Conservation (phyloP, 208 protist species). For the Naegleria lovaniensis region DNA sequence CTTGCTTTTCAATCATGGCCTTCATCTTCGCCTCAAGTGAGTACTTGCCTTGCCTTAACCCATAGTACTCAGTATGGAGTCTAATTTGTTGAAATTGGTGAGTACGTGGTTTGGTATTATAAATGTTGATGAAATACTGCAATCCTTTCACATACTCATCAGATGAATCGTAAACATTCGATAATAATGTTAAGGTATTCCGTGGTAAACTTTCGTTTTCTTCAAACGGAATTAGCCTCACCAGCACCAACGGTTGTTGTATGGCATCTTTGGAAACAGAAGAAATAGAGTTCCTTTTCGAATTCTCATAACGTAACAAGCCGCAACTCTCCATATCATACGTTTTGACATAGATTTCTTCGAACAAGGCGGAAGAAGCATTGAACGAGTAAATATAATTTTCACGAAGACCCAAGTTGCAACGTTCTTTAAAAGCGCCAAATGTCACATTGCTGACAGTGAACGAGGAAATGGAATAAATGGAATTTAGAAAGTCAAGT, state of each 20-base stretch:
- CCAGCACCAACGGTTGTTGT: background rate
- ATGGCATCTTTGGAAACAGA: too few relatives aligned
- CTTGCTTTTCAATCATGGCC: background rate
- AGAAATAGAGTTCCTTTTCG: too few relatives aligned
- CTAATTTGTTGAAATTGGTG: background rate
- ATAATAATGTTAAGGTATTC: too few relatives aligned
- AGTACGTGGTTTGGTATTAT: background rate
- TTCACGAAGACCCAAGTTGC: background rate
- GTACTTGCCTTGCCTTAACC: background rate
- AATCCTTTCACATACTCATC: background rate
- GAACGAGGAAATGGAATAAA: too few relatives aligned
- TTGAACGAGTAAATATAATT: background rate
- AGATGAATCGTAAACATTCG: too few relatives aligned
- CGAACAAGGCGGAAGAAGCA: background rate
- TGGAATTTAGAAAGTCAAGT: background rate
- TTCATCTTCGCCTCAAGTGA: background rate
- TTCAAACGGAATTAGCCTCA: background rate
- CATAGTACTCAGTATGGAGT: background rate
- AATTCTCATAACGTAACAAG: too few relatives aligned
- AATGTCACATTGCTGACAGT: background rate
- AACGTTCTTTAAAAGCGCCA: background rate
- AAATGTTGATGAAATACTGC: background rate
- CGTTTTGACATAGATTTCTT: background rate
- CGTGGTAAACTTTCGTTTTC: too few relatives aligned
- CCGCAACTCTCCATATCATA: too few relatives aligned